Conservation (phyloP, 2,329 filamentous ascomycete species). For the Claviceps fusiformis region DNA sequence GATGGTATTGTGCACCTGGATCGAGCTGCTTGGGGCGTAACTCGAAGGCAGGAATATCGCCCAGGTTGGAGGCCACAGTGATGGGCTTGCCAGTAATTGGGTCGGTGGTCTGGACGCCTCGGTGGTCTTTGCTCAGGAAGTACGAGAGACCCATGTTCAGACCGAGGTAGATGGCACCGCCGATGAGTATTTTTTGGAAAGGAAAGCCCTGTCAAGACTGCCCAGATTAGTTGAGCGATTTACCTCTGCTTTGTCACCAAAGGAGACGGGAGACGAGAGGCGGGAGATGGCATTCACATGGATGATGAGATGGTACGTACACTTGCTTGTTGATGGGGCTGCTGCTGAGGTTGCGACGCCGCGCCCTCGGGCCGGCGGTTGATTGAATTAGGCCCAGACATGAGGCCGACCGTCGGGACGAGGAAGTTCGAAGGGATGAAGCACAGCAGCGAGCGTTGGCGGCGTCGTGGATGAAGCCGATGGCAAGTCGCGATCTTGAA, state of each 20-base stretch:
- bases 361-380: conserved; percentile 11
- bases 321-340: conserved; percentile 12
- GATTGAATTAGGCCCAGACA: conserved; percentile 1
- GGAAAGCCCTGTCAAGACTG: conserved; percentile 18
- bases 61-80: conserved; percentile 38
- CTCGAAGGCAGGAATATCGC: conserved; percentile 48
- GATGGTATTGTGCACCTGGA: conserved; percentile 49
- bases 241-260: background rate
- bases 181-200: conserved; percentile 35
- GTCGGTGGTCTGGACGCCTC: conserved; percentile 33
- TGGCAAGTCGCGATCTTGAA: background rate
- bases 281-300: background rate
- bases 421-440: background rate
- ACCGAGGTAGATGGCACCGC: conserved; percentile 42
- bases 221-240: background rate
- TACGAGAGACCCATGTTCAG: conserved; percentile 45
- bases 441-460: background rate
- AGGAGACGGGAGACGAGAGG: background rate
- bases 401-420: background rate
- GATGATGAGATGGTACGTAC: conserved; percentile 3
- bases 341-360: conserved; percentile 5
- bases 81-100: conserved; percentile 36
- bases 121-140: conserved; percentile 33
- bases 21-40: conserved; percentile 48
- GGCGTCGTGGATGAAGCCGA: background rate